Evolutionary conservation across 169 alveolate species (phyloP), one percentile per base, ranked within the genome.

Genomic region (Plasmodium vivax): DNA sequence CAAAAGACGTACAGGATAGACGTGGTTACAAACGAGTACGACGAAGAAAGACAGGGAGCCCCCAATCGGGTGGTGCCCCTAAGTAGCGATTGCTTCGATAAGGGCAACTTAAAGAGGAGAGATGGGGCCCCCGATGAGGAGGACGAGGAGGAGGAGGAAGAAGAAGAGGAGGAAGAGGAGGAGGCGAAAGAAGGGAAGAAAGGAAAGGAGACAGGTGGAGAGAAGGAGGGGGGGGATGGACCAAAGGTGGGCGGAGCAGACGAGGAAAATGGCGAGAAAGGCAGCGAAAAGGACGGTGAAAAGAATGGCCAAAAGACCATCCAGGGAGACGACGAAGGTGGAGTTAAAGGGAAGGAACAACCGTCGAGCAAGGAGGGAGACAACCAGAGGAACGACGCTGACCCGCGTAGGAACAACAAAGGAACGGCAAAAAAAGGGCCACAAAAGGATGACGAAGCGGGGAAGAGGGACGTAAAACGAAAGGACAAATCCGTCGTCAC

Each of bases 261-360:
- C 9, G 85, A 38, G 19, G 73, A 72, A 32, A 54, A 85, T 4
- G 19, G 62, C 10, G 73, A 41, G 41, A 3, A 36, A 36, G 0
- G 4, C 45, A 74, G 32, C 5, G 43, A 30, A 7, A 82, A 73
- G 4, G 51, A 81, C 54, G 95, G 30, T 3, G 38, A 85, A 16
- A 23, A 72, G 19, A 54, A 85, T 4, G 19, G 62, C 19, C 54
- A 41, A 3, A 0, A 36, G 4, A 36, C 0, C 45, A 74, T n/a
- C 5, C 32, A 16, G 16, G 88, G 83, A 12, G 74, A 81, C 54
- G 95, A 51, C 10, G 38, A 85, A 16, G 92, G 30, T 74, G 41
- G 47, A 54, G 92, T 4, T 45, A 51, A 81, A 58, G 54, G 92
- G 16, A 79, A 82, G n/a, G 87, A 51, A 16, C 7, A 41, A n/a